Conservation (phyloP, 768 basidiomycete genomes). For the Suillus ampliporus region DNA sequence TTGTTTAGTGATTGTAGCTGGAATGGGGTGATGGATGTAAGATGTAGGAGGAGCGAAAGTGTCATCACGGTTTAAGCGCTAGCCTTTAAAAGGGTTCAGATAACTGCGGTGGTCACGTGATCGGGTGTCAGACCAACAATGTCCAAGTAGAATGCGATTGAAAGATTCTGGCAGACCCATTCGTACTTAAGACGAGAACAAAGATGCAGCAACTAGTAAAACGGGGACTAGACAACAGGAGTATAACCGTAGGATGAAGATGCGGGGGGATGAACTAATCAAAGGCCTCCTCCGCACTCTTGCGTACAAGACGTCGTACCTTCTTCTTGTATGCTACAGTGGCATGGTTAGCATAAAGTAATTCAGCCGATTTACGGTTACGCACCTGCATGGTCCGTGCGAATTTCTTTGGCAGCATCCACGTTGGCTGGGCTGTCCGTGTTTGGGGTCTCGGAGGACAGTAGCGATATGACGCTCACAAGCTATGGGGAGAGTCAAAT, state of each 20-base stretch:
- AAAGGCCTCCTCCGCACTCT: conserved; percentile 88
- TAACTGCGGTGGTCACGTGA: too few relatives aligned
- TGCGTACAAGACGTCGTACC: conserved; percentile 86
- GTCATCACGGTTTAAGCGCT: too few relatives aligned
- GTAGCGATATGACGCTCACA: conserved; percentile 92
- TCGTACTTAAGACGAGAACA: conserved; percentile 1
- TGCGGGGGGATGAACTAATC: conserved; percentile 47
- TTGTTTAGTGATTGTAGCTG: conserved; percentile 10
- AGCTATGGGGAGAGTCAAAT: conserved; percentile 56
- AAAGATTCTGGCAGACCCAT: neutral
- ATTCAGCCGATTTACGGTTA: conserved; percentile 4
- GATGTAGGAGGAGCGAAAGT: neutral
- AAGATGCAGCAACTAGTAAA: conserved; percentile 12
- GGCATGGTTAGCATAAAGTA: conserved; percentile 22
- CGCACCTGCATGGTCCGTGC: conserved; percentile 66
- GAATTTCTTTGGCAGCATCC: conserved; percentile 90
- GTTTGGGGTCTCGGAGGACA: conserved; percentile 92
- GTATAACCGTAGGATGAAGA: neutral
- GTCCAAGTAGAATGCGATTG: neutral
- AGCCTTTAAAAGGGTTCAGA: too few relatives aligned
- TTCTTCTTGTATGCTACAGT: conserved; percentile 89
- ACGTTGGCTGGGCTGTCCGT: conserved; percentile 95
- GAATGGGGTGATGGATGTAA: conserved; percentile 17
- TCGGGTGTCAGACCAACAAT: neutral
- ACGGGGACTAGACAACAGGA: conserved; percentile 16